A percentile compares a stretch with the other conserved stretches of the same genome.
Evolutionary conservation across 1,284 basidiomycete genomes (phyloP).

Genomic region (Puccinia triticina): DNA sequence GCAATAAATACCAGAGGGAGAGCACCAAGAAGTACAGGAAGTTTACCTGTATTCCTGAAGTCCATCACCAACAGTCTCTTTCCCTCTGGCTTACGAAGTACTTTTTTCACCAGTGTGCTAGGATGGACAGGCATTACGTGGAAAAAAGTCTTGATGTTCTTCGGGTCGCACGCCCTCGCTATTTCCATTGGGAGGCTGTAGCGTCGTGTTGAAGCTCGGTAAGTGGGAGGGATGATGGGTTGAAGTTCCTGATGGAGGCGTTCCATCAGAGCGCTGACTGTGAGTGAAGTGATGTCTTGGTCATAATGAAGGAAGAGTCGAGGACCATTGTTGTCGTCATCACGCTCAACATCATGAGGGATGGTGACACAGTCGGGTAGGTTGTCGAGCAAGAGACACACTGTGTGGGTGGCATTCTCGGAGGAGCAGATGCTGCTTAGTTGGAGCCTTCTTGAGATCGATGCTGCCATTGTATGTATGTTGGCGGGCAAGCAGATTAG

Average conservation of each 20-base stretch:
- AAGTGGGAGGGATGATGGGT: not conserved
- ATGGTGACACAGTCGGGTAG: conserved; percentile 2
- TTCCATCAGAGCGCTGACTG: not conserved
- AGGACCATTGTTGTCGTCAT: conserved; percentile 12
- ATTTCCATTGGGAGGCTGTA: conserved; percentile 19
- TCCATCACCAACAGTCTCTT: conserved; percentile 21
- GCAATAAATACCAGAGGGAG: not conserved
- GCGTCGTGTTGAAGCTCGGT: not conserved
- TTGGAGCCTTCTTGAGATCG: not conserved
- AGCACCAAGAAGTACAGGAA: not conserved
- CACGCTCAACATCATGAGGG: not conserved
- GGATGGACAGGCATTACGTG: conserved; percentile 4
- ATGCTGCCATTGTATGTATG: not conserved
- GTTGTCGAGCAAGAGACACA: conserved; percentile 3
- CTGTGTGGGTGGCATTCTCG: not conserved
- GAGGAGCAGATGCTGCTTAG: not conserved
- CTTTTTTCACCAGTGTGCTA: not conserved
- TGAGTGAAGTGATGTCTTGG: conserved; percentile 1
- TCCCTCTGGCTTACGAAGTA: not conserved
- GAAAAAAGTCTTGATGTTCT: not conserved
- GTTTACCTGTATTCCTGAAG: conserved; percentile 11
- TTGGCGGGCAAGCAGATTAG: not conserved
- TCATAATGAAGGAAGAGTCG: conserved; percentile 12
- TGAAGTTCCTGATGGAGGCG: conserved; percentile 18
- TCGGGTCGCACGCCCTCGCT: not conserved